Evolutionary conservation across 352 stramenopile genomes (phyloP), one percentile per base, ranked within the genome.

Genomic region (Globisporangium splendens): DNA sequence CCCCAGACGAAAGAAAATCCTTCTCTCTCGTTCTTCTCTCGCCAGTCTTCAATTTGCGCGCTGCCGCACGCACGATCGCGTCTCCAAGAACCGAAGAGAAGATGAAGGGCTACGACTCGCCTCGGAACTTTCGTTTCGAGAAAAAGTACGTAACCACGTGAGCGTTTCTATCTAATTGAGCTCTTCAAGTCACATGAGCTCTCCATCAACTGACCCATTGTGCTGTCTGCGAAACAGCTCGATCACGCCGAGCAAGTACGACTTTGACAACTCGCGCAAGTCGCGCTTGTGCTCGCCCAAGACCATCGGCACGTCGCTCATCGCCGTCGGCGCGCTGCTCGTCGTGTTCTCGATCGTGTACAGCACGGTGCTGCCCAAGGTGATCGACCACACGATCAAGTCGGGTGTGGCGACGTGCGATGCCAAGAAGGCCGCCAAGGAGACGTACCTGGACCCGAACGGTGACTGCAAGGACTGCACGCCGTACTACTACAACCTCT

Each of bases 391-490:
- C 21, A 68, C 68, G 48, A 67, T 83, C 47, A 63, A 65, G 38
- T 58, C 69, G 28, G 69, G 72, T 8, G 74, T 83, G 42, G 63
- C 71, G 20, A 57, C 71, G 22, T 84, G 72, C 47, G 48, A 59
- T n/a, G 50, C 86, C 8, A 62, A 50, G 8, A 58, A 52, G 4
- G 70, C 64, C 18, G 47, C 53, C 35, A 67, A 79, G 8, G 61
- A 77, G 18, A 59, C 48, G 22, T 86, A 67, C 58, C 12, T 72
- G 11, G 75, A 86, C 56, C 53, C 62, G 28, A 81, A 83, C 63
- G 75, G 70, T 18, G 71, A 83, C 63, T 83, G 74, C 56, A 62
- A 81, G 14, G 75, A 77, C 63, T 81, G 74, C 53, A 68, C 61
- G 24, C 74, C 71, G 31, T 79, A 75, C 69, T 80, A 81, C 63